Evolutionary conservation across 2,329 filamentous ascomycete species (phyloP), one percentile per base, ranked within the genome.

Genomic region (Sarocladium strictum): DNA sequence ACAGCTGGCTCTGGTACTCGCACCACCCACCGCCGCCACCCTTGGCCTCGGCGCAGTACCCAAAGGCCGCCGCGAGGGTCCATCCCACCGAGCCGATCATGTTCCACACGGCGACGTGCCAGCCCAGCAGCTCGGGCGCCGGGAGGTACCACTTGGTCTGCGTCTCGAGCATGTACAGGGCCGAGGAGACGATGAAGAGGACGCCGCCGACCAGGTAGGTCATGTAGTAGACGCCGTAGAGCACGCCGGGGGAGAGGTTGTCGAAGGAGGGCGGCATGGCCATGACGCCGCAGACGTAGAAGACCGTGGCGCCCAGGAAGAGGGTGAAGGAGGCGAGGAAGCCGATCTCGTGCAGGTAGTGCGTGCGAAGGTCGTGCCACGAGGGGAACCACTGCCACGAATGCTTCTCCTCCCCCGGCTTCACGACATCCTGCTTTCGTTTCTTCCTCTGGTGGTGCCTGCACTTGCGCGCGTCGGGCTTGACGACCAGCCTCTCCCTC

Each of bases 101-200:
- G 61, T 86, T 87, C 80, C 81, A 86, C 9, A 77, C 64, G 0
- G 81, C 83, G 58, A 87, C 77, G 65, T 86, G 81, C 84, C 83
- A 87, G 2, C 84, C 84, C 2, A 87, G 71, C 1, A 80, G 69
- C 12, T 64, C 61, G 2, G 70, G 72, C 0, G 80, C 78, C 0
- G 84, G 83, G 11, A 70, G 67, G 60, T 79, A 86, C 83, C 84
- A 87, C 56, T 73, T 76, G 26, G 72, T 62, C 65, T 87, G 83
- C 1, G 81, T 85, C 65, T 87, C 84, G 15, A 86, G 62, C 73
- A 85, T 85, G 65, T 85, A 86, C 2, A 87, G 66, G 2, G 70
- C 62, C 19, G 75, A 72, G 3, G 72, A 83, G 26, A 84, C 60
- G 56, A 85, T 76, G 66, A 87, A 87, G 3, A 81, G 78, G 0